phyloP scores from a whole-genome alignment of 2,329 filamentous ascomycete species.

The Dothideomycetes sp. region DNA sequence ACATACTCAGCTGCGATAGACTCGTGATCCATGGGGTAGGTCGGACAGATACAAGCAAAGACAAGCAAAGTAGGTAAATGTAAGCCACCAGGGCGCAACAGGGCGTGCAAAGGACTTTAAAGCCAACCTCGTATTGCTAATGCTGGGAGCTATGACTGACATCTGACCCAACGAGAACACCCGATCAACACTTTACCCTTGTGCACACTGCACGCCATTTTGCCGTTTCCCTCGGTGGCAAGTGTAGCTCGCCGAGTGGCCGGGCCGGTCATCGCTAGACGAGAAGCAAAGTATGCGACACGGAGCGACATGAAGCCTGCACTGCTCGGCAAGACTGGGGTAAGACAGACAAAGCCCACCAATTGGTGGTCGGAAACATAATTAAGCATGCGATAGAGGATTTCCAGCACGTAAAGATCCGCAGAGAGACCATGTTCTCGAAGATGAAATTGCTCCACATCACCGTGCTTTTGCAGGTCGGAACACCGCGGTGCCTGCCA shows the following conservation, averaged over 20 bases:
- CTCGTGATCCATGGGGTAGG: slow-evolving; percentile 13
- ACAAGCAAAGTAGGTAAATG: slow-evolving; percentile 14
- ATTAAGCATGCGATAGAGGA: slow-evolving; percentile 9
- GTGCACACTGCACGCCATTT: too few species aligned
- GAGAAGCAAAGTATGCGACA: too few species aligned
- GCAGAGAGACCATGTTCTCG: slow-evolving; percentile 2
- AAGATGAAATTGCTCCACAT: slow-evolving; percentile 6
- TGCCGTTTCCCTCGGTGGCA: too few species aligned
- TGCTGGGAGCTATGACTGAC: too few species aligned
- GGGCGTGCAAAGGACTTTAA: too few species aligned
- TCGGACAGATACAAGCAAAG: slow-evolving; percentile 3
- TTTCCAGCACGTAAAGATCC: slow-evolving; percentile 8
- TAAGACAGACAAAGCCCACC: slow-evolving; percentile 1
- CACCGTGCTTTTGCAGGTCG: not conserved
- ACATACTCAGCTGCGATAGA: slow-evolving; percentile 10
- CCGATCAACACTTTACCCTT: too few species aligned
- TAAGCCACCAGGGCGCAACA: too few species aligned
- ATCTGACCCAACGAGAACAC: too few species aligned
- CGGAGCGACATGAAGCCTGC: slow-evolving; percentile 9
- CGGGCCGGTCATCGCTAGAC: too few species aligned
- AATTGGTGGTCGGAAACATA: not conserved
- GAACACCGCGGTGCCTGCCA: too few species aligned
- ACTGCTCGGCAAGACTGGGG: slow-evolving; percentile 4
- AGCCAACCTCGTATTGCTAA: too few species aligned
- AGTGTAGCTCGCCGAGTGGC: too few species aligned